These are phyloP conservation scores for Cantharellus anzutake DNA, from an alignment of 768 basidiomycete genomes.

Conservation along the genomic window DNA sequence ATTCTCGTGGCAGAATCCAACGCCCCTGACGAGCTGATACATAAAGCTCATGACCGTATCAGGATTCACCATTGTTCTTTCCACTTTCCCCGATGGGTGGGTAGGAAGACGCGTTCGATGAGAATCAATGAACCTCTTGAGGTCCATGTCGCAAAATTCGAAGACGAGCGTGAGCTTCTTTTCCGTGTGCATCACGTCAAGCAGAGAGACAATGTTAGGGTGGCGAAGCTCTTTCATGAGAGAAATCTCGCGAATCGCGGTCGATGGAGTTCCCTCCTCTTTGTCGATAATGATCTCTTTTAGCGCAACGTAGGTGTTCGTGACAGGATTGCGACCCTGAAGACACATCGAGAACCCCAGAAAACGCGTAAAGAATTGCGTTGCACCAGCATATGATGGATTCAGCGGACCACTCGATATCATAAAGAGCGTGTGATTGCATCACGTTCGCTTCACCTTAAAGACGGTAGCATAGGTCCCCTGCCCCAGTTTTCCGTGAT, in stretches of 20 bases:
- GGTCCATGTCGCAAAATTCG: constrained; percentile 94
- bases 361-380: neutral
- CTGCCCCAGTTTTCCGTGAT: constrained; percentile 70
- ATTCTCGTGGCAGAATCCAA: constrained; percentile 96
- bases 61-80: neutral
- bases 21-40: constrained; percentile 92
- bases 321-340: constrained; percentile 84
- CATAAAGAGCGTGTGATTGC: neutral
- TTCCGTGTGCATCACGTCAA: constrained; percentile 98
- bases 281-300: constrained; percentile 99
- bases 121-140: constrained; percentile 99
- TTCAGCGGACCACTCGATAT: neutral
- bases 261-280: constrained; percentile 96
- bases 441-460: constrained; percentile 38
- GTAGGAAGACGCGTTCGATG: constrained; percentile 25
- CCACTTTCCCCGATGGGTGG: neutral
- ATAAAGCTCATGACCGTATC: constrained; percentile 69
- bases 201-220: constrained; percentile 91
- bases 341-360: neutral
- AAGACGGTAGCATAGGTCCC: constrained; percentile 93
- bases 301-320: constrained; percentile 94
- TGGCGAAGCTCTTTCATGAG: constrained; percentile 99
- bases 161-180: constrained; percentile 95
- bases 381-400: neutral
- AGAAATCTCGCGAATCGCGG: constrained; percentile 96